Percentiles rank a stretch among this genome's conserved stretches.
phyloP scores from a whole-genome alignment of 768 basidiomycete species.

The Boletus rubroflammeus region DNA sequence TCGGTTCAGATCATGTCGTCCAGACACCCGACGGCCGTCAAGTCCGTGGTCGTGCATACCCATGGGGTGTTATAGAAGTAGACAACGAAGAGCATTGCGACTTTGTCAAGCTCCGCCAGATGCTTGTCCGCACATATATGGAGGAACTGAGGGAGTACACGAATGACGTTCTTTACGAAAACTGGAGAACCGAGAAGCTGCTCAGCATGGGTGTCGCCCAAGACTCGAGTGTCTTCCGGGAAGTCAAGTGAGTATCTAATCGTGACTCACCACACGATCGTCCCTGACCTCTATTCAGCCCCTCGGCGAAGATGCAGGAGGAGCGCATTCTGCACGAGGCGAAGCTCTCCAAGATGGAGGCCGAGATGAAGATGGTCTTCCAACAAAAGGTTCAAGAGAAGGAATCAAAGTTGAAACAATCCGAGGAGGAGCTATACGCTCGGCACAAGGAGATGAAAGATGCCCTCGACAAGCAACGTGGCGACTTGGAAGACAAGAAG shows the following conservation, averaged over 20 bases:
- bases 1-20: slow-evolving; percentile 87
- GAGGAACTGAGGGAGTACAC: slow-evolving; percentile 98
- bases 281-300: slow-evolving; percentile 48
- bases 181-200: slow-evolving; percentile 96
- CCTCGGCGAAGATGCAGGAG: slow-evolving; percentile 93
- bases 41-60: slow-evolving; percentile 93
- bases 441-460: slow-evolving; percentile 99
- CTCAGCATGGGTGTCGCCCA: slow-evolving; percentile 97
- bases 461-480: slow-evolving; percentile 92
- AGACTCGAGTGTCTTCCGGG: slow-evolving; percentile 97
- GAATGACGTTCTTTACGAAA: slow-evolving; percentile 93
- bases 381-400: slow-evolving; percentile 99
- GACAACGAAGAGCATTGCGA: slow-evolving; percentile 99
- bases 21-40: slow-evolving; percentile 81
- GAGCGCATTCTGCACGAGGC: slow-evolving; percentile 95
- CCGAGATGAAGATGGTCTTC: slow-evolving; percentile 99
- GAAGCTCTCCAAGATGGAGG: slow-evolving; percentile 98
- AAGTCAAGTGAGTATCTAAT: slow-evolving; percentile 79
- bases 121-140: slow-evolving; percentile 99
- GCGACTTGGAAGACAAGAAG: slow-evolving; percentile 98
- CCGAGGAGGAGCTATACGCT: slow-evolving; percentile 97
- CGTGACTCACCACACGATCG: not conserved
- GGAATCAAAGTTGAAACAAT: slow-evolving; percentile 98
- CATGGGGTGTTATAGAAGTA: slow-evolving; percentile 99
- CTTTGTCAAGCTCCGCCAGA: slow-evolving; percentile 98